A percentile compares a stretch with the other conserved stretches of the same genome.
Conservation (phyloP, 805 yeast genomes). For the Saturnispora ahearnii region DNA sequence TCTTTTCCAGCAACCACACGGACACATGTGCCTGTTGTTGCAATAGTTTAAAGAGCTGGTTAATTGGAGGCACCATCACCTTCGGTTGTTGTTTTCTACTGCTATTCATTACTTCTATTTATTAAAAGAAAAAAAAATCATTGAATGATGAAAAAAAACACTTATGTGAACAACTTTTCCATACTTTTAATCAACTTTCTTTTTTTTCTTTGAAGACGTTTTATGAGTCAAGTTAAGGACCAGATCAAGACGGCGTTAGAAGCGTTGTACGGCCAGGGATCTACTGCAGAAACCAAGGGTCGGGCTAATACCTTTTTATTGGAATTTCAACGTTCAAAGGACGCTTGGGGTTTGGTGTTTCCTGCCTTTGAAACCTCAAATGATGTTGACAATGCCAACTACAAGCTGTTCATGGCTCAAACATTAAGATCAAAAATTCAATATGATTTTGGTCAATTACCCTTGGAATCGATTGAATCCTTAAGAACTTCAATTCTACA, state of each 20-base stretch:
- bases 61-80: conserved; percentile 81
- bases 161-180: background rate
- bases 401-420: conserved; percentile 81
- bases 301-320: conserved; percentile 54
- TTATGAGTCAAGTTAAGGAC: background rate
- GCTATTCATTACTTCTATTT: background rate
- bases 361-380: conserved; percentile 34
- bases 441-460: conserved; percentile 76
- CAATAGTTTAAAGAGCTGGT: conserved; percentile 75
- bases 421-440: conserved; percentile 79
- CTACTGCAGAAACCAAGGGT: conserved; percentile 30
- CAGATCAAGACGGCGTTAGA: conserved; percentile 37
- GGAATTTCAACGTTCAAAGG: conserved; percentile 69
- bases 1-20: conserved; percentile 87
- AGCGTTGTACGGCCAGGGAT: conserved; percentile 31
- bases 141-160: background rate
- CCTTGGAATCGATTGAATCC: conserved; percentile 43
- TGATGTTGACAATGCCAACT: conserved; percentile 33
- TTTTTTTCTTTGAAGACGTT: background rate
- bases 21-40: conserved; percentile 75
- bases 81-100: conserved; percentile 10
- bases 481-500: conserved; percentile 61
- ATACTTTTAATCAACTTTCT: background rate
- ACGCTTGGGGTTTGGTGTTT: conserved; percentile 72
- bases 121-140: background rate